Evolutionary conservation across 176 grass and related monocot species (phyloP).

Genomic region (Avena insularis): DNA sequence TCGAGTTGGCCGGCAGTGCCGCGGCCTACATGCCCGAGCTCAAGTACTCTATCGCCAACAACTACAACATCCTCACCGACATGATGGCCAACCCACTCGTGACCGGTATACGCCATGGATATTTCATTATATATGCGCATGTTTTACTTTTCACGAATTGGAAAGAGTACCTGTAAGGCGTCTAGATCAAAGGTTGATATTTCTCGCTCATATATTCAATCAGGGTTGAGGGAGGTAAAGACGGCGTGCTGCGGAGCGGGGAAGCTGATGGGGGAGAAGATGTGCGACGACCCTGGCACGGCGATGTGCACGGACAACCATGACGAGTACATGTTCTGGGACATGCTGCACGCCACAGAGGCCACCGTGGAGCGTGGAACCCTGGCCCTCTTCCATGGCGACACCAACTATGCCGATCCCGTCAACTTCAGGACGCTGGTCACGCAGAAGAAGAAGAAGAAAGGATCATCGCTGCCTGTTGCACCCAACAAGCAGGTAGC

Average conservation of each 20-base stretch:
- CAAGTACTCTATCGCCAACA: conserved; percentile 52
- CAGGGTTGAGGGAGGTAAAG: not conserved
- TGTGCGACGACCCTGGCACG: not conserved
- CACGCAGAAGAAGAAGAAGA: not conserved
- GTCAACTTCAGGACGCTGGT: not conserved
- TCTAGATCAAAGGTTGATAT: not conserved
- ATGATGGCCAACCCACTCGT: not conserved
- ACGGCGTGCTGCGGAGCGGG: not conserved
- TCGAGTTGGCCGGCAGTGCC: too few species aligned
- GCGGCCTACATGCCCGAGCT: not conserved
- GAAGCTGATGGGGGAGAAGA: not conserved
- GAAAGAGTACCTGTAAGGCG: too few species aligned
- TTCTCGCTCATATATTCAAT: not conserved
- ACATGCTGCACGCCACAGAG: conserved; percentile 14
- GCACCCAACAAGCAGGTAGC: not conserved
- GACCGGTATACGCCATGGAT: not conserved
- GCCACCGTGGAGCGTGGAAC: not conserved
- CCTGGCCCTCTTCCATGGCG: not conserved
- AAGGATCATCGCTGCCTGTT: not conserved
- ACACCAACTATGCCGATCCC: not conserved
- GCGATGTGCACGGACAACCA: not conserved
- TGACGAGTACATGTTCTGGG: conserved; percentile 21
- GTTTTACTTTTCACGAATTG: too few species aligned
- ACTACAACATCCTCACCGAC: conserved; percentile 29
- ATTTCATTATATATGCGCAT: too few species aligned